Conservation (phyloP, 129 eudicot genomes). For the Daucus carota region DNA sequence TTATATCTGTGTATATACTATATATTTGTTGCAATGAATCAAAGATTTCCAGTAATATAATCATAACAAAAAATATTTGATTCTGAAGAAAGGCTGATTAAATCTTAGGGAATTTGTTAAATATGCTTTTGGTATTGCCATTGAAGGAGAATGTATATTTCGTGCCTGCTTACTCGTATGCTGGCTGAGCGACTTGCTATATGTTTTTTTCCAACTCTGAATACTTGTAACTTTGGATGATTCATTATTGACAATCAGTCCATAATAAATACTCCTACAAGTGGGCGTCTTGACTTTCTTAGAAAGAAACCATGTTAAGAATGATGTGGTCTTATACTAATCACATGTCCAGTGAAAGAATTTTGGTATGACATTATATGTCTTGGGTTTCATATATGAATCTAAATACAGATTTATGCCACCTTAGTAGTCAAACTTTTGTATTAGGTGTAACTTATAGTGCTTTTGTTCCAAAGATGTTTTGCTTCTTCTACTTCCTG, state of each 20-base stretch:
- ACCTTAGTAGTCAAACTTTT: neutral
- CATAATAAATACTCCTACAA: neutral
- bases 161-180: neutral
- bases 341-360: neutral
- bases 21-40: neutral
- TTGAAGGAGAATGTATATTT: neutral
- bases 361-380: neutral
- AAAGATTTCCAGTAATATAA: neutral
- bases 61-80: neutral
- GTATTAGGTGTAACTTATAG: neutral
- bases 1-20: no score
- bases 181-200: neutral
- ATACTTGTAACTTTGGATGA: neutral
- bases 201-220: neutral
- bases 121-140: neutral
- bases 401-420: neutral
- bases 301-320: neutral
- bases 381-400: neutral
- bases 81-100: neutral
- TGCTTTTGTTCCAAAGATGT: neutral
- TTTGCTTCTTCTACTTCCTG: neutral
- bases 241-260: neutral
- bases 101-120: neutral
- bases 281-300: neutral
- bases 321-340: conserved; percentile 4